Base-by-base conservation (phyloP, 2,329 filamentous ascomycete species). In the Colletotrichum acutatum region DNA sequence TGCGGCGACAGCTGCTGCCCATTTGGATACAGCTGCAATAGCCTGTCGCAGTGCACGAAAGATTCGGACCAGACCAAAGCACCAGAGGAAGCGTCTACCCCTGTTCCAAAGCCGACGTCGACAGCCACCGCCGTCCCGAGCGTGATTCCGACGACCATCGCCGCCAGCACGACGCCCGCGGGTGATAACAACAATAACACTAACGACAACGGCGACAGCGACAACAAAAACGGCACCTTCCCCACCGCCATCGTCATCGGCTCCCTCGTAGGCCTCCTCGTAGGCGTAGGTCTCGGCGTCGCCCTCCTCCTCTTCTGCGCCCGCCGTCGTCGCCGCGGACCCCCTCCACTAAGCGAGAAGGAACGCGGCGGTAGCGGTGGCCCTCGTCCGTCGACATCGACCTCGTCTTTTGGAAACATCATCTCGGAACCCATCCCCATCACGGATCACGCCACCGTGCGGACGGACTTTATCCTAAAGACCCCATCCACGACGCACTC, bases 1-100 rank as follows among this genome's bases (percentile, higher is more conserved):
- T 95, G 93, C 76, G 91, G 88, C 16, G 81, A 74, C 76, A 65
- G 76, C 24, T 95, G 93, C 82, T 95, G 93, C 79, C 93, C 93
- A 0, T 91, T 92, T 80, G 93, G 93, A 3, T 95, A 92, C 82
- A 83, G 84, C 1, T 95, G 93, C 82, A 81, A 87, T 46, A 79
- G 79, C 65, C 83, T 83, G 22, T 65, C 72, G 62, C 71, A 83
- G 74, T 95, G 93, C 77, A 79, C 84, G 12, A 84, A 83, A 76
- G 80, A 90, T 74, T 74, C 82, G 19, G 86, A 92, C 77, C 88
- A 92, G 77, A 80, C 81, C 9, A 74, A 79, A 37, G n/a, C 76
- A 52, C 84, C 84, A 2, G 42, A 56, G 5, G 12, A 71, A 37
- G 24, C 62, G 74, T 11, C 62, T 77, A 2, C 68, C 80, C 1